These are phyloP conservation scores for Aureobasidium sp. DNA, from an alignment of 2,329 filamentous ascomycete genomes.

Conservation along the genomic window DNA sequence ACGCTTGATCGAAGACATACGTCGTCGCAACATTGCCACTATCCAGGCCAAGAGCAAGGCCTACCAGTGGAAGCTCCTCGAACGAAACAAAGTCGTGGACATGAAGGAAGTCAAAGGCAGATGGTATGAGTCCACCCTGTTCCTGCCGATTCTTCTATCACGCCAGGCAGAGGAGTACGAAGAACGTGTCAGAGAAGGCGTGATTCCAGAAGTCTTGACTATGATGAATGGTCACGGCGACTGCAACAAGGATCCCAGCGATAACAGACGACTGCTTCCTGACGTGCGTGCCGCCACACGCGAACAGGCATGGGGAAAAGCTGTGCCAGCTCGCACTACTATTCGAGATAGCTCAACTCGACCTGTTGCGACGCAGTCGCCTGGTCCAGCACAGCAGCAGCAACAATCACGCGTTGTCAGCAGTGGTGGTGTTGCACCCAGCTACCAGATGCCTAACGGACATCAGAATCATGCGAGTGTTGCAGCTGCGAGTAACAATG, in stretches of 20 bases:
- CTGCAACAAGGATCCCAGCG: constrained; percentile 21
- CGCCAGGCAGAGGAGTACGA: constrained; percentile 22
- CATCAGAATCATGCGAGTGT: neutral
- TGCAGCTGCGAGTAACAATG: neutral
- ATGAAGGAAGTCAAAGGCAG: constrained; percentile 50
- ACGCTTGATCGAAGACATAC: constrained; percentile 47
- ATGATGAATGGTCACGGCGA: constrained; percentile 33
- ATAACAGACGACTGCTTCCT: neutral
- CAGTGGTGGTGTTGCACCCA: constrained; percentile 17
- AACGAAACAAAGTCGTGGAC: constrained; percentile 29
- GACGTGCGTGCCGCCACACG: constrained; percentile 20
- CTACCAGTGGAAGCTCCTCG: constrained; percentile 40
- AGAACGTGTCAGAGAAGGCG: constrained; percentile 24
- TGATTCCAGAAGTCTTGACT: constrained; percentile 28
- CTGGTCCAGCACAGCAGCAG: constrained; percentile 15
- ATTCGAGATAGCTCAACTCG: constrained; percentile 36
- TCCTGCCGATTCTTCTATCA: constrained; percentile 38
- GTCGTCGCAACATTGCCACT: constrained; percentile 40
- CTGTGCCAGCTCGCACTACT: constrained; percentile 32
- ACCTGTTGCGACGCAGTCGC: constrained; percentile 19
- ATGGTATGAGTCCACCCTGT: constrained; percentile 52
- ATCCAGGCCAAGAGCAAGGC: constrained; percentile 30
- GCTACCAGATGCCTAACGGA: constrained; percentile 2
- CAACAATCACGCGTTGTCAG: constrained; percentile 15
- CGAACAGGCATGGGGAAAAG: constrained; percentile 35